phyloP scores from a whole-genome alignment of 2,329 filamentous ascomycete genomes.

The Diaporthe citrichinensis region DNA sequence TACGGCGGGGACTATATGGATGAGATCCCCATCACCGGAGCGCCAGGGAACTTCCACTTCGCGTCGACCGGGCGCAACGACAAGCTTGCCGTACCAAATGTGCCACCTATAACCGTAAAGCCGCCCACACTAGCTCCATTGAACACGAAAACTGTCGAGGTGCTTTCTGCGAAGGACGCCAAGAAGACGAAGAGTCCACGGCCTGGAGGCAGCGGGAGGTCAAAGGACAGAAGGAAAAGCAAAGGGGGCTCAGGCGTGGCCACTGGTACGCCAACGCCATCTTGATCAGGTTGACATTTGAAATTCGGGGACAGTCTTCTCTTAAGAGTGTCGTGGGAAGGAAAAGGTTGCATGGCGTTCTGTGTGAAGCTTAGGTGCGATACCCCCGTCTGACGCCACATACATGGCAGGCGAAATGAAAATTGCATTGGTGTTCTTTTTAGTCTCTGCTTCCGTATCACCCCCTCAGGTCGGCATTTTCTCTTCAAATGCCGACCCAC shows the following conservation, averaged over 20 bases:
- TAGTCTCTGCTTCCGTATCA: not conserved
- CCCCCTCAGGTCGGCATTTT: not conserved
- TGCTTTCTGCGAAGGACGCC: constrained; percentile 54
- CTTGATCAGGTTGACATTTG: constrained; percentile 35
- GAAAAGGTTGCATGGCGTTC: constrained; percentile 18
- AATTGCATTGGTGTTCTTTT: not conserved
- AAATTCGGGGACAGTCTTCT: not conserved
- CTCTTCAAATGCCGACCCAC: not conserved
- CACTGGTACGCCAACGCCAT: constrained; percentile 45
- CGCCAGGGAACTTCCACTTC: constrained; percentile 76
- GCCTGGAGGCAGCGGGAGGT: constrained; percentile 55
- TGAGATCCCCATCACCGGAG: constrained; percentile 77
- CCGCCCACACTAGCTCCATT: constrained; percentile 51
- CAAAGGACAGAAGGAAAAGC: constrained; percentile 62
- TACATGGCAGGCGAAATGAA: constrained; percentile 8
- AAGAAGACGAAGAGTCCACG: constrained; percentile 62
- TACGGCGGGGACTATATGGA: constrained; percentile 77
- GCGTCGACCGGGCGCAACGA: constrained; percentile 71
- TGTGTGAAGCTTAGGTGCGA: constrained; percentile 17
- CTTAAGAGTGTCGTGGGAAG: not conserved
- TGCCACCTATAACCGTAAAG: constrained; percentile 41
- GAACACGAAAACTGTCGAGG: constrained; percentile 62
- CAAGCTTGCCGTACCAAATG: constrained; percentile 47
- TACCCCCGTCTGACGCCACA: constrained; percentile 25
- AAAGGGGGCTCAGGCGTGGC: constrained; percentile 50